Conservation (phyloP, 768 basidiomycete genomes). For the Rhodotorula diobovata region DNA sequence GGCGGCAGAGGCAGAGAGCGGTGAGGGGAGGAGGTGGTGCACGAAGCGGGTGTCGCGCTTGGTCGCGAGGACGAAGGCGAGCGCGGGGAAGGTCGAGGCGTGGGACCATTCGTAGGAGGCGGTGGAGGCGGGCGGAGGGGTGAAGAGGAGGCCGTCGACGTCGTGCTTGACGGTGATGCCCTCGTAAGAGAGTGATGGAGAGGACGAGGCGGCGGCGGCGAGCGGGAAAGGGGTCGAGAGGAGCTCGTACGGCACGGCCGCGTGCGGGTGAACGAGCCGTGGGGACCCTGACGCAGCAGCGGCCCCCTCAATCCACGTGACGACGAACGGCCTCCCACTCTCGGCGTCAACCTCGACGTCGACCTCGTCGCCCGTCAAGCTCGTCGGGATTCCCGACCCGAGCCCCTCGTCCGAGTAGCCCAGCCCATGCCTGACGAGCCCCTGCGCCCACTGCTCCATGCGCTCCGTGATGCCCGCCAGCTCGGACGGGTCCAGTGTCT, state of each 20-base stretch:
- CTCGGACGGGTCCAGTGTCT: conserved; percentile 81
- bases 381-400: conserved; percentile 55
- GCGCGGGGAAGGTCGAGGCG: conserved; percentile 74
- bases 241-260: conserved; percentile 44
- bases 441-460: conserved; percentile 77
- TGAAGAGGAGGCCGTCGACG: conserved; percentile 66
- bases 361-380: conserved; percentile 78
- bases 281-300: conserved; percentile 49
- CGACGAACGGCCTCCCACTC: conserved; percentile 61
- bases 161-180: conserved; percentile 66
- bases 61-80: conserved; percentile 90
- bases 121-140: conserved; percentile 39
- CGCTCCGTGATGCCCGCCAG: conserved; percentile 71
- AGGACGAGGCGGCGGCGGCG: conserved; percentile 24
- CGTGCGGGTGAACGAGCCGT: conserved; percentile 26
- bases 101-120: conserved; percentile 59
- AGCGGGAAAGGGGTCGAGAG: conserved; percentile 67
- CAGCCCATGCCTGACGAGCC: conserved; percentile 55
- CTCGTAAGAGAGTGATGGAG: not conserved
- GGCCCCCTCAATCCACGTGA: conserved; percentile 64
- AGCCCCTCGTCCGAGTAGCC: conserved; percentile 54
- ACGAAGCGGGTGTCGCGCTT: conserved; percentile 86
- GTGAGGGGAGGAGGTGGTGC: conserved; percentile 57
- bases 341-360: conserved; percentile 81
- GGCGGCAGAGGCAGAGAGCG: not conserved